phyloP scores from a whole-genome alignment of 2,329 filamentous ascomycete species.

The Cadophora sp. region DNA sequence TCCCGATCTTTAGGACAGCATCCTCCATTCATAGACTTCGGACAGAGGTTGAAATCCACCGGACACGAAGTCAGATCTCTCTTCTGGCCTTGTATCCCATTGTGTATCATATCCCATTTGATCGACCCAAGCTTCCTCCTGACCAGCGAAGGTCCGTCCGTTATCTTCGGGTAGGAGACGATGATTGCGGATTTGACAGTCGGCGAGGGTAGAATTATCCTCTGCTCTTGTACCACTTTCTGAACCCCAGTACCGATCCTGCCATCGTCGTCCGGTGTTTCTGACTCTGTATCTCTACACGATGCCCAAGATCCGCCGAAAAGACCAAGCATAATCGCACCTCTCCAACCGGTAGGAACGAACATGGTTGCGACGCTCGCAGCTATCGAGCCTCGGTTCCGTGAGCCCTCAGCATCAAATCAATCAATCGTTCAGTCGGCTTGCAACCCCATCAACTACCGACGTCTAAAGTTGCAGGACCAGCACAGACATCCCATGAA shows the following conservation, averaged over 20 bases:
- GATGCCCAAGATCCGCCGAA: not conserved
- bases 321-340: not conserved
- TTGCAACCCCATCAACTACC: slow-evolving; percentile 29
- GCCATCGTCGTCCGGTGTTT: not conserved
- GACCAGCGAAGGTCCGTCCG: slow-evolving; percentile 31
- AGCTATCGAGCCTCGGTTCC: slow-evolving; percentile 1
- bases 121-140: slow-evolving; percentile 41
- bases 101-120: slow-evolving; percentile 41
- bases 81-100: slow-evolving; percentile 42
- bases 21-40: slow-evolving; percentile 41
- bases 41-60: slow-evolving; percentile 39
- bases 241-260: slow-evolving; percentile 15
- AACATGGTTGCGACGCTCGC: slow-evolving; percentile 7
- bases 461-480: slow-evolving; percentile 24
- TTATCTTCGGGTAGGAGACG: slow-evolving; percentile 37
- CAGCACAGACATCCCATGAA: slow-evolving; percentile 31
- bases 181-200: slow-evolving; percentile 25
- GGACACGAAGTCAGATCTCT: slow-evolving; percentile 39
- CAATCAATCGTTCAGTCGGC: slow-evolving; percentile 11
- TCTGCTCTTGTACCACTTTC: slow-evolving; percentile 20
- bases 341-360: not conserved
- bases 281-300: slow-evolving; percentile 1
- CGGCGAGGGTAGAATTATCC: slow-evolving; percentile 11
- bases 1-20: slow-evolving; percentile 53
- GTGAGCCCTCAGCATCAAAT: slow-evolving; percentile 7